phyloP scores from a whole-genome alignment of 768 basidiomycete species.

The Lentinus brumalis region DNA sequence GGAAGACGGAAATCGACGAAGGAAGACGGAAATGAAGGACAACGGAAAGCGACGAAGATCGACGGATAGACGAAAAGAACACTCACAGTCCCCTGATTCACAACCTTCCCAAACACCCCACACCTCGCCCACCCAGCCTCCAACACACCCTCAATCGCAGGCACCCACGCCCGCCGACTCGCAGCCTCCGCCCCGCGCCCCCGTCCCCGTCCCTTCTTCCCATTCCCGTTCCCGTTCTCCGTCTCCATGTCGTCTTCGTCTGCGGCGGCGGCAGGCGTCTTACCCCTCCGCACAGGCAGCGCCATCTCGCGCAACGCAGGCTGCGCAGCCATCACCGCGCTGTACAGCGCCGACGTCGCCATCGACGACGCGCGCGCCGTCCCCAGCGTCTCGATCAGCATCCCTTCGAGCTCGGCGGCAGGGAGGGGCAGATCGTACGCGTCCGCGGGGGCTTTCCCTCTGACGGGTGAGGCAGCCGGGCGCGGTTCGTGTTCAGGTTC shows the following conservation, averaged over 20 bases:
- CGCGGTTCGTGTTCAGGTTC: too few species aligned
- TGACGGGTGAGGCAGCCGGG: too few species aligned
- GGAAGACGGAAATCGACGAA: background rate
- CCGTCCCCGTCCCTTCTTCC: constrained; percentile 6
- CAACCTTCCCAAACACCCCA: constrained; percentile 75
- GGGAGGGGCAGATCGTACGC: constrained; percentile 19
- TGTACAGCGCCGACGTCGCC: constrained; percentile 54
- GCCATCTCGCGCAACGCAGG: constrained; percentile 44
- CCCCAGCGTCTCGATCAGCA: constrained; percentile 72
- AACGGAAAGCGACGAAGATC: too few species aligned
- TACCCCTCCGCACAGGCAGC: constrained; percentile 2
- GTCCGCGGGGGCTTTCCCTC: background rate
- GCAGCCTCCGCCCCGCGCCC: constrained; percentile 13
- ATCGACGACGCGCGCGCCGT: constrained; percentile 72
- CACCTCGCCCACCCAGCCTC: constrained; percentile 44
- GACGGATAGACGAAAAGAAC: background rate
- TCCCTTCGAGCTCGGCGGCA: constrained; percentile 55
- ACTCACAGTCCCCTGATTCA: constrained; percentile 61
- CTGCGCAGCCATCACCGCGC: constrained; percentile 51
- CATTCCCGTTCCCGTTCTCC: constrained; percentile 33
- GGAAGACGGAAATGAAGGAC: background rate
- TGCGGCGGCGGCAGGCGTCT: background rate
- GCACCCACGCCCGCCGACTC: constrained; percentile 42
- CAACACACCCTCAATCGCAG: constrained; percentile 52
- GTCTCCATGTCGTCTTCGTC: constrained; percentile 33